These are phyloP conservation scores for Tuber calosporum DNA, from an alignment of 495 filamentous ascomycete species.

Conservation along the genomic window DNA sequence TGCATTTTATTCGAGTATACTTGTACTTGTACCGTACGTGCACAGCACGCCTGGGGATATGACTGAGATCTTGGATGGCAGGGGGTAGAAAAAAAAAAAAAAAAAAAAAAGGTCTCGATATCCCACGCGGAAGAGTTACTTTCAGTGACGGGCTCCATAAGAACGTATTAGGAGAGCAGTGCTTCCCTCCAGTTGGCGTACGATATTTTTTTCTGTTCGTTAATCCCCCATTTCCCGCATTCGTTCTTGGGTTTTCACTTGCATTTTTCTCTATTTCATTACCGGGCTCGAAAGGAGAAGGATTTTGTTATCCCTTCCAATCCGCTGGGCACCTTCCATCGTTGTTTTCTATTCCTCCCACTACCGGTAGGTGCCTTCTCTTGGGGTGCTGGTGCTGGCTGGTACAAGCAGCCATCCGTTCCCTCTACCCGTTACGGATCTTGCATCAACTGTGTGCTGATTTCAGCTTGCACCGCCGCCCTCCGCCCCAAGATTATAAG, in stretches of 20 bases:
- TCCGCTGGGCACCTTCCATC: background rate
- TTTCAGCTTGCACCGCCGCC: slow-evolving; percentile 4
- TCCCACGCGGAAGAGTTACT: background rate
- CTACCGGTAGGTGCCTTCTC: background rate
- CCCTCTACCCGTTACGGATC: slow-evolving; percentile 3
- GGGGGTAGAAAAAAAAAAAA: background rate
- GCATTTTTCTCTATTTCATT: background rate
- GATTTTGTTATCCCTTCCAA: background rate
- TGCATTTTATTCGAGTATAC: background rate
- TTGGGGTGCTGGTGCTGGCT: slow-evolving; percentile 3
- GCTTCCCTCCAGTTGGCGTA: background rate
- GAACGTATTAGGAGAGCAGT: background rate
- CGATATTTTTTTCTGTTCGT: background rate
- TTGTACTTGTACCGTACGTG: too few relatives aligned
- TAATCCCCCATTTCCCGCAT: background rate
- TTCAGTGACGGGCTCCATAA: background rate
- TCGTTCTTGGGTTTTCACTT: background rate
- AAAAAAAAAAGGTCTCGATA: background rate
- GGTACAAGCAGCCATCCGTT: background rate
- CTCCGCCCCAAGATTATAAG: background rate
- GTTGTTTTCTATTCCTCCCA: background rate
- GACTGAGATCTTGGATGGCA: slow-evolving; percentile 4
- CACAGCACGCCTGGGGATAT: background rate
- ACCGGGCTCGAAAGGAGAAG: background rate
- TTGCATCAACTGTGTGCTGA: background rate